phyloP scores from a whole-genome alignment of 2,329 filamentous ascomycete species.

The Diaporthe caulivora region DNA sequence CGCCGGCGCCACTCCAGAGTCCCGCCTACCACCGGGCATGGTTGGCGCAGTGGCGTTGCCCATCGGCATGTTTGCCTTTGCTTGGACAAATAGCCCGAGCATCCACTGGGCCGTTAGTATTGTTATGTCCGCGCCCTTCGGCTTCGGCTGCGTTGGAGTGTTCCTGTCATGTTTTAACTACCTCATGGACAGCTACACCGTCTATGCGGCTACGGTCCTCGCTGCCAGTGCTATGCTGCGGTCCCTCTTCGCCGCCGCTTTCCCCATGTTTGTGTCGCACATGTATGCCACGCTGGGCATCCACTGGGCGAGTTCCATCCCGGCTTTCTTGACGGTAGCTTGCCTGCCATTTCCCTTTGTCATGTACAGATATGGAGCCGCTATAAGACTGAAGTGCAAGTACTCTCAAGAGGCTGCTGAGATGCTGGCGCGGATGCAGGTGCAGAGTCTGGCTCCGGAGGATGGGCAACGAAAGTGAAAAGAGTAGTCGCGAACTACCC shows the following conservation, averaged over 20 bases:
- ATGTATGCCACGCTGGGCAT: constrained; percentile 73
- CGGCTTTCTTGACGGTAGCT: constrained; percentile 74
- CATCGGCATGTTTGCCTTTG: constrained; percentile 22
- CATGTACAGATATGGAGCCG: constrained; percentile 68
- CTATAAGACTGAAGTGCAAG: constrained; percentile 76
- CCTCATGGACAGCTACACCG: constrained; percentile 77
- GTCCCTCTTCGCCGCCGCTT: constrained; percentile 79
- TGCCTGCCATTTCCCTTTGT: constrained; percentile 70
- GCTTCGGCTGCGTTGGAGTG: constrained; percentile 66
- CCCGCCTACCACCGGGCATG: constrained; percentile 70
- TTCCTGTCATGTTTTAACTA: constrained; percentile 76
- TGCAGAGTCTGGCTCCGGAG: background rate
- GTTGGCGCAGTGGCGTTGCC: constrained; percentile 62
- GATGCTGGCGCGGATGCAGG: constrained; percentile 58
- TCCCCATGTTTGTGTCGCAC: constrained; percentile 77
- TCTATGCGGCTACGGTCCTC: constrained; percentile 81
- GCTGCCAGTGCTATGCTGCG: constrained; percentile 80
- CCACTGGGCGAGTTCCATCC: constrained; percentile 81
- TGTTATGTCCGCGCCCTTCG: constrained; percentile 53
- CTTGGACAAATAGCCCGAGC: constrained; percentile 37
- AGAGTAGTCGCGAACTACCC: too few species aligned
- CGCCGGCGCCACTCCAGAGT: constrained; percentile 68
- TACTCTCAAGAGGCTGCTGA: constrained; percentile 76
- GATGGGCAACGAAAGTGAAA: background rate
- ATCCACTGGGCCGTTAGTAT: constrained; percentile 52